Evolutionary conservation across 2,329 filamentous ascomycete genomes (phyloP), one percentile per base, ranked within the genome.

Genomic region (Cylindrodendrum hubeiense): DNA sequence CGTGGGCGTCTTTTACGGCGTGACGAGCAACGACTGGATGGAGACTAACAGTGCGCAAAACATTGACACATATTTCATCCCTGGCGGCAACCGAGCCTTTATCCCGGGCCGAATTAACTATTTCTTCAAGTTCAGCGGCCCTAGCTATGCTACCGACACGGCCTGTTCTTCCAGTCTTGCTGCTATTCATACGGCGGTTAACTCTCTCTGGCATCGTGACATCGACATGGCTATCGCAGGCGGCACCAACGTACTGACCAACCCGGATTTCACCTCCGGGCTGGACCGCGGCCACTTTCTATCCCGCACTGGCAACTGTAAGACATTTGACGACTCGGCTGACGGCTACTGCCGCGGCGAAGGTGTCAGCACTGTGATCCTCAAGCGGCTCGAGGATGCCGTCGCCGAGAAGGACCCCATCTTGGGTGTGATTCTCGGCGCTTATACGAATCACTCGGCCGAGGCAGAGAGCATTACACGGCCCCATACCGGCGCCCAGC

Each of bases 391-490:
- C 0, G 79, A 83, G 6, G 84, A 86, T 72, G 79, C 79, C 0
- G 9, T 72, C 1, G 75, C 74, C 0, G 90, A 93, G 74, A 89
- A 90, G 50, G 91, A 93, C 86, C 88, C 52, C 86, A 91, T 82
- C 21, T 80, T 91, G 3, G 90, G 85, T 21, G 87, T 90, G 68
- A 89, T 93, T 56, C 79, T 87, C 0, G 87, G 84, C 1, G 86
- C 89, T 1, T 85, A 83, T 0, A 93, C 91, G 44, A 94, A 94
- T 75, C 91, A 94, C 74, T 93, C 89, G 0, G 89, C 89, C 1
- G 86, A 92, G 68, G 85, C 91, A 8, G 84, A 88, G 1, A 93
- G 90, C 0, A 94, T 95, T 65, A 94, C 92, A 0, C 88, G 89
- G 30, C 92, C 92, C 0, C 89, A 92, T 67, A 87, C 83, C 3